Conservation (phyloP, 2,329 filamentous ascomycete genomes). For the Cyphellophora europaea region DNA sequence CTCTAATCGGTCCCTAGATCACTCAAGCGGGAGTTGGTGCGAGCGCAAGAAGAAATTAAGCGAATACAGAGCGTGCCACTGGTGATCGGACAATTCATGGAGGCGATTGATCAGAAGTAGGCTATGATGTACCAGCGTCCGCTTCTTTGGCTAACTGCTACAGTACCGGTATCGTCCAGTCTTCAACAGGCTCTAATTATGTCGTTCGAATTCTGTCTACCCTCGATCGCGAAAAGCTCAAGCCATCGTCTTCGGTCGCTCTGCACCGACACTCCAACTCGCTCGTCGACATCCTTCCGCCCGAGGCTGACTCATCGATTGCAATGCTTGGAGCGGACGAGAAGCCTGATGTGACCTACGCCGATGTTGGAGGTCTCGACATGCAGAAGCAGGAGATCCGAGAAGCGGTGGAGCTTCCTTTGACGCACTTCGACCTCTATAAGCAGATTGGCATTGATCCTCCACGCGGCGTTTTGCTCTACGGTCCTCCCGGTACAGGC, state of each 20-base stretch:
- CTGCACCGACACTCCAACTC: conserved; percentile 98
- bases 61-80: conserved; percentile 96
- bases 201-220: conserved; percentile 97
- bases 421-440: conserved; percentile 97
- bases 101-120: conserved; percentile 98
- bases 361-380: conserved; percentile 91
- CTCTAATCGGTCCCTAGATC: conserved; percentile 55
- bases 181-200: conserved; percentile 96
- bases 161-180: conserved; percentile 96
- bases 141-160: too few species aligned
- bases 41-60: conserved; percentile 98
- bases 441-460: conserved; percentile 99
- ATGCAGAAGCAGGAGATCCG: conserved; percentile 99
- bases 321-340: conserved; percentile 95
- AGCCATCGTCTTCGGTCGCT: conserved; percentile 94
- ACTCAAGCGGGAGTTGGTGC: conserved; percentile 91
- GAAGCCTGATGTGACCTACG: conserved; percentile 97
- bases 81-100: conserved; percentile 99
- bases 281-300: conserved; percentile 95
- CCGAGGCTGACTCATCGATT: conserved; percentile 96
- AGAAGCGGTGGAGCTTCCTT: conserved; percentile 90
- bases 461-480: conserved; percentile 88
- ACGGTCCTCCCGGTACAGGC: conserved; percentile 89
- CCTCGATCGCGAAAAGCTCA: conserved; percentile 93
- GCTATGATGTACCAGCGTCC: too few species aligned